Conservation (phyloP, 768 basidiomycete genomes). For the Crassisporium funariophilum region DNA sequence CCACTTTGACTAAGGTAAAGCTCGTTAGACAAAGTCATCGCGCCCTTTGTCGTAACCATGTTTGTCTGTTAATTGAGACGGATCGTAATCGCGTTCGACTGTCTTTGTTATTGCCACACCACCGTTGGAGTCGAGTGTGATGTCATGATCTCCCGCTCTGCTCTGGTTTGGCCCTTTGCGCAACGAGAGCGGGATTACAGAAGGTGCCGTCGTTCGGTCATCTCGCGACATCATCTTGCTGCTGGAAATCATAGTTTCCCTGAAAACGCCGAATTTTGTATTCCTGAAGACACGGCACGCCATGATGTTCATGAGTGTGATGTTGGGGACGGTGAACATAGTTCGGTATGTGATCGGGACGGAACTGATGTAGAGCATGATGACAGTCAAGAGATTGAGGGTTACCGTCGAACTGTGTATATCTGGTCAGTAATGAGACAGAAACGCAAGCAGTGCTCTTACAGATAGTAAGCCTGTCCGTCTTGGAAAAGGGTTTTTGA, state of each 20-base stretch:
- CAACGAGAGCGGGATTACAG: conserved; percentile 9
- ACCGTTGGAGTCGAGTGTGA: background rate
- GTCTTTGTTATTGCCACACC: conserved; percentile 9
- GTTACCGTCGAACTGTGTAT: conserved; percentile 8
- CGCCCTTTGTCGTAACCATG: conserved; percentile 5
- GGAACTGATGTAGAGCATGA: conserved; percentile 12
- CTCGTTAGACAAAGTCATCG: conserved; percentile 3
- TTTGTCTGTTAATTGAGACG: conserved; percentile 5
- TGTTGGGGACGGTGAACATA: conserved; percentile 15
- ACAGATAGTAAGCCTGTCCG: conserved; percentile 30
- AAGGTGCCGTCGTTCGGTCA: background rate
- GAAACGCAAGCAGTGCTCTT: background rate
- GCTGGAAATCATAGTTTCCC: conserved; percentile 6
- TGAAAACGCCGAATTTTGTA: conserved; percentile 12
- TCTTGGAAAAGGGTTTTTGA: conserved; percentile 25
- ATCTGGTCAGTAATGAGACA: background rate
- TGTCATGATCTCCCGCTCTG: background rate
- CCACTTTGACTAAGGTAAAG: too few relatives aligned
- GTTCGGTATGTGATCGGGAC: conserved; percentile 12
- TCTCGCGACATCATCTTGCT: conserved; percentile 10
- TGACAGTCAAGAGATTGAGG: conserved; percentile 11
- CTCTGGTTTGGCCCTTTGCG: conserved; percentile 1
- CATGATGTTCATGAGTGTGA: conserved; percentile 20
- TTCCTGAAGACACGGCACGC: conserved; percentile 16
- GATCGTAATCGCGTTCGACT: conserved; percentile 11